Evolutionary conservation across 768 basidiomycete species (phyloP).

Genomic region (Lactifluus subvellereus): DNA sequence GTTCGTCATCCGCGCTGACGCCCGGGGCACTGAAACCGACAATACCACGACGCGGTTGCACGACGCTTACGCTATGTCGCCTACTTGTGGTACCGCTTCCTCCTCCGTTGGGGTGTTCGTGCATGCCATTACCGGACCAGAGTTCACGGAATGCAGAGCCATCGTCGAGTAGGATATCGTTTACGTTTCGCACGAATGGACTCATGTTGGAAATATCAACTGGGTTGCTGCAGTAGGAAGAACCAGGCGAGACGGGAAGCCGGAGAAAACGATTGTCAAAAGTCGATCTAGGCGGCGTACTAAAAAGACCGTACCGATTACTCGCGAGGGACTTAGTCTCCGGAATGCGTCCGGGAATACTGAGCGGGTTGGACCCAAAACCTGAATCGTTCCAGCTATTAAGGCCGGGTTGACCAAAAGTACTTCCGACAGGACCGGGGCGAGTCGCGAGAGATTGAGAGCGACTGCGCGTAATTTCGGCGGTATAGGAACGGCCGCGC

Average conservation of each 20-base stretch:
- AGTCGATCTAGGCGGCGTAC: constrained; percentile 50
- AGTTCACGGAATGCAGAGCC: constrained; percentile 65
- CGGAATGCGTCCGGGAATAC: constrained; percentile 51
- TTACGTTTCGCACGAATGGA: constrained; percentile 81
- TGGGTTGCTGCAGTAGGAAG: constrained; percentile 35
- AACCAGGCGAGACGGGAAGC: constrained; percentile 39
- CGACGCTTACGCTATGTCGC: constrained; percentile 77
- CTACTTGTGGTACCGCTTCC: constrained; percentile 80
- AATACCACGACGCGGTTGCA: constrained; percentile 64
- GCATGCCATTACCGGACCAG: constrained; percentile 66
- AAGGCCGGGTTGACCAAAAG: constrained; percentile 35
- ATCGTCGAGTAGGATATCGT: constrained; percentile 70
- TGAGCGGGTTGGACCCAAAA: constrained; percentile 49
- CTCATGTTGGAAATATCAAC: constrained; percentile 71
- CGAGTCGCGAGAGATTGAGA: constrained; percentile 69
- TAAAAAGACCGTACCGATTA: constrained; percentile 62
- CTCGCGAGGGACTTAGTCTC: constrained; percentile 56
- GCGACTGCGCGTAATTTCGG: constrained; percentile 64
- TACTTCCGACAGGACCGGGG: constrained; percentile 48
- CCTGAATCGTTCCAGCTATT: constrained; percentile 57
- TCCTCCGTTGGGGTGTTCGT: constrained; percentile 55
- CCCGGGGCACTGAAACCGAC: constrained; percentile 65
- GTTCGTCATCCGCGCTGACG: constrained; percentile 40
- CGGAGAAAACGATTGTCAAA: constrained; percentile 48
- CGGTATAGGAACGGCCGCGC: constrained; percentile 55